A percentile compares a stretch with the other conserved stretches of the same genome.
Evolutionary conservation across 768 basidiomycete genomes (phyloP).

Genomic region (Rhodocollybia butyracea): DNA sequence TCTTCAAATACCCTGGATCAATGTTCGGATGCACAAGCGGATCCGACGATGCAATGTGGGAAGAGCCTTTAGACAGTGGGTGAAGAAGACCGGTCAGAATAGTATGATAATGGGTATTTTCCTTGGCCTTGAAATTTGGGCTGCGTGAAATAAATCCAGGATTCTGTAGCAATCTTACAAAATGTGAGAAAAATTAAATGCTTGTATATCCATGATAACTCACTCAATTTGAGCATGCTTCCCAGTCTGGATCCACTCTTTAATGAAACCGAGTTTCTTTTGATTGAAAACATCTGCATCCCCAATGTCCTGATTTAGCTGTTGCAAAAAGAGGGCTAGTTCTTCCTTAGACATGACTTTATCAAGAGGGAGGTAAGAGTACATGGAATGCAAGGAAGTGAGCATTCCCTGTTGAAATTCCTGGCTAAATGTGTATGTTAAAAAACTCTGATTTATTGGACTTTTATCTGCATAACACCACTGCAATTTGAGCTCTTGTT

Average conservation of each 20-base stretch:
- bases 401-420: background rate
- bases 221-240: background rate
- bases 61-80: slow-evolving; percentile 36
- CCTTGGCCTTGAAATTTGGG: background rate
- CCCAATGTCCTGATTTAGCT: background rate
- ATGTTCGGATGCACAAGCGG: slow-evolving; percentile 41
- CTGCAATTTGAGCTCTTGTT: background rate
- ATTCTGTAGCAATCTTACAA: background rate
- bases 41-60: slow-evolving; percentile 39
- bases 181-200: too few species aligned
- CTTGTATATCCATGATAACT: too few species aligned
- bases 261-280: background rate
- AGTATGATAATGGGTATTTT: slow-evolving; percentile 11
- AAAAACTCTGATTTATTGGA: background rate
- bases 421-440: background rate
- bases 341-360: background rate
- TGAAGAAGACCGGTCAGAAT: slow-evolving; percentile 24
- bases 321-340: background rate
- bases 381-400: background rate
- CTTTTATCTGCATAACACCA: background rate
- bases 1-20: slow-evolving; percentile 39
- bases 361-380: background rate
- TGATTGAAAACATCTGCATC: background rate
- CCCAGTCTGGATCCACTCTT: background rate
- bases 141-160: background rate